Evolutionary conservation across 345 rosid genomes (phyloP), one percentile per base, ranked within the genome.

Genomic region (Heritiera littoralis): DNA sequence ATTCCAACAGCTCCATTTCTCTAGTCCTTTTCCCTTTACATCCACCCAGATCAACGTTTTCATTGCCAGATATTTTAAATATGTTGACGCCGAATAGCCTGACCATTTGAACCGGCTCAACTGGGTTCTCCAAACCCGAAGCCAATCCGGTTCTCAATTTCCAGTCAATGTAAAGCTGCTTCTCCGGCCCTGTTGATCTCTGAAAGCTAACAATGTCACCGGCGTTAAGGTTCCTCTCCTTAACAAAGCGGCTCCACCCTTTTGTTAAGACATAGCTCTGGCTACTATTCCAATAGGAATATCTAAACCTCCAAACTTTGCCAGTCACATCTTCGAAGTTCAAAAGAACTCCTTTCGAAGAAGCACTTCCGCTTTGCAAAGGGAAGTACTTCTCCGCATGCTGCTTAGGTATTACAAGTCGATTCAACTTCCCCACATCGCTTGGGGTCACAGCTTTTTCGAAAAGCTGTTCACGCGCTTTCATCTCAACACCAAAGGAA

Each of bases 221-320:
- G 76, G 97, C 93, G 74, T 87, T 87, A 40, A 95, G 79, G 66
- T 77, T 86, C 88, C 90, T 95, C 84, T 93, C 99, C 85, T 90
- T 92, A 3, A 95, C 99, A 55, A 91, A 95, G 9, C 94, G 86
- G 89, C 93, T 93, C 99, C 98, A 95, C 7, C 99, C 99, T 83
- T 92, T 92, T 2, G 99, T 95, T 77, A 95, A 85, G 66, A 93
- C 99, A 55, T 93, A 95, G 78, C 98, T 95, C 54, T 91, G 99
- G 85, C 98, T 93, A 66, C 97, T 95, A 65, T 91, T 95, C 99
- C 99, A 95, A 78, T 95, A 95, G 4, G 99, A 95, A 80, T 95
- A 95, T 78, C 98, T 85, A 67, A 95, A 95, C 80, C 99, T 81
- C 98, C 99, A 95, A 35, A 92, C 91, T 80, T 89, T 93, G 0